Base-by-base conservation (phyloP, 2,329 filamentous ascomycete genomes). In the Monilinia fructicola region DNA sequence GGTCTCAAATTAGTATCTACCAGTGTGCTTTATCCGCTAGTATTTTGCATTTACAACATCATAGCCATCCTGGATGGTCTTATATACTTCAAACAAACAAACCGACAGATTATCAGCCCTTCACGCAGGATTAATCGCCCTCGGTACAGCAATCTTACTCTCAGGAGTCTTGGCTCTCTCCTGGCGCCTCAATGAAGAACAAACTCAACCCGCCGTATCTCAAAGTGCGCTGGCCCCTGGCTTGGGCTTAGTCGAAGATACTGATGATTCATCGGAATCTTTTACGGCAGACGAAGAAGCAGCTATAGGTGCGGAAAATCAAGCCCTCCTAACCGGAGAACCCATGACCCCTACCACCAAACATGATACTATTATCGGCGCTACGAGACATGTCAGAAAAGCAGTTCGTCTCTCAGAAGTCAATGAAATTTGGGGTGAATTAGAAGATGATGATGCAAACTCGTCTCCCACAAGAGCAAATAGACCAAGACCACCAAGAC, bases 31-130 rank as follows among this genome's bases (percentile, higher is more conserved):
- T 99, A 99, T 78, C 95, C 95, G 6, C 89, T 98, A 73, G 93
- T 98, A 50, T 99, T 99, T 79, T 99, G 95, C 83, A 87, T 98
- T 71, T 99, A 98, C 84, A 99, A 99, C 82, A 97, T 99, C 75
- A 93, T 98, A 75, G 95, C 95, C 71, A 99, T 99, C 72, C 82
- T 98, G 72, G 95, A 99, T 78, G 95, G 95, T 42, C 84, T 99
- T 72, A 97, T 99, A 74, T 99, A 98, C 79, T 99, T 98, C 80
- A 85, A 90, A 73, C 80, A 85, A 90, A 73, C 95, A 99, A 78
- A 90, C 90, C 64, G 89, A 92, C 70, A 84, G 91, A 66, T 87
- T 99, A 69, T 87, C 89, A 21, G 83, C 87, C 0, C 79, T 95
- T 2, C 89, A 92, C 74, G 94, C 91, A 21, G 87, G 87, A 48